Percentiles rank a stretch among this genome's conserved stretches.
Evolutionary conservation across 2,329 filamentous ascomycete species (phyloP).

Genomic region (Colletotrichum endophyticum): DNA sequence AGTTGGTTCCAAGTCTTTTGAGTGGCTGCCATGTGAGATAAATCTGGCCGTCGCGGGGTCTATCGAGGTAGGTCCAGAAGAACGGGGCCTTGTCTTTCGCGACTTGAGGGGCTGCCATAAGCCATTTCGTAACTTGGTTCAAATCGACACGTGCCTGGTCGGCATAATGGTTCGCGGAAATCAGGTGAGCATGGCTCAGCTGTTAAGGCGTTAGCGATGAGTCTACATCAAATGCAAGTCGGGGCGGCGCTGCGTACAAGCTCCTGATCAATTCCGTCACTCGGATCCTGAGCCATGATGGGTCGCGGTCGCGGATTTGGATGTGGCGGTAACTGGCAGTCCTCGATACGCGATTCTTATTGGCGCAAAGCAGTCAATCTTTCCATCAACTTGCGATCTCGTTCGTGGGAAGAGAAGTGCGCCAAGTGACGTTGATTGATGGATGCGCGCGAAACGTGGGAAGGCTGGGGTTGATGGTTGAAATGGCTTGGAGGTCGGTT

Average conservation of each 20-base stretch:
- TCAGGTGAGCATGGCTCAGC: constrained; percentile 88
- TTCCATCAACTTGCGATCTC: neutral
- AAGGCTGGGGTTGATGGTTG: neutral
- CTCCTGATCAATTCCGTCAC: constrained; percentile 22
- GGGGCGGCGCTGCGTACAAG: constrained; percentile 6
- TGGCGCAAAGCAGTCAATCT: neutral
- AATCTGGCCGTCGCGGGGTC: constrained; percentile 80
- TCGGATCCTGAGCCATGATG: constrained; percentile 22
- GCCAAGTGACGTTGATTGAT: neutral
- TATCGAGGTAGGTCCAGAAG: constrained; percentile 90
- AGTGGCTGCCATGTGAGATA: constrained; percentile 89
- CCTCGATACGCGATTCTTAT: neutral
- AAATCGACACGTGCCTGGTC: constrained; percentile 72
- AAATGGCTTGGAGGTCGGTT: neutral
- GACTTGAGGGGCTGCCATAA: constrained; percentile 83
- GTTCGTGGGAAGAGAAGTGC: too few species aligned
- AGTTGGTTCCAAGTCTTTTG: constrained; percentile 71
- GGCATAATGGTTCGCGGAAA: constrained; percentile 85
- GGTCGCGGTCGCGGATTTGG: neutral
- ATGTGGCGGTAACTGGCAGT: neutral
- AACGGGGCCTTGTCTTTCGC: constrained; percentile 85
- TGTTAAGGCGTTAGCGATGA: constrained; percentile 37
- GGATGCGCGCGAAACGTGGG: neutral
- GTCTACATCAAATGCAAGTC: constrained; percentile 36
- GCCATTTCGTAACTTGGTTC: constrained; percentile 81